These are phyloP conservation scores for Dipodascopsis uninucleata DNA, from an alignment of 805 yeast genomes.

Conservation along the genomic window DNA sequence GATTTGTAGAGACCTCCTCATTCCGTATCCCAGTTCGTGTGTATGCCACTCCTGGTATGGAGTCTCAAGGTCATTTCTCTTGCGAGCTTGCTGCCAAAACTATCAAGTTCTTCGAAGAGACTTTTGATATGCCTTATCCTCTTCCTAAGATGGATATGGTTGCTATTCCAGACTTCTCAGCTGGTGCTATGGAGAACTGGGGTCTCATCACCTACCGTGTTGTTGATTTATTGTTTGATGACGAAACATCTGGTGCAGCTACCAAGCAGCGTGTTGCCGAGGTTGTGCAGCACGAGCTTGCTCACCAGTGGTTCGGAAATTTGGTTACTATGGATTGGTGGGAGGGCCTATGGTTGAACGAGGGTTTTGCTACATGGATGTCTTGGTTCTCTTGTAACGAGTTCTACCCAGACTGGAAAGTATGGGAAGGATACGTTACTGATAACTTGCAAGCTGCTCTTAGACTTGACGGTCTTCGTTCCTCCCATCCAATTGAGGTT, in stretches of 20 bases:
- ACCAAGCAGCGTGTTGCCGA: slow-evolving; percentile 62
- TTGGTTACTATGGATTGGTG: slow-evolving; percentile 91
- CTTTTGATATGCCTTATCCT: slow-evolving; percentile 70
- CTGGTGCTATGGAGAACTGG: slow-evolving; percentile 92
- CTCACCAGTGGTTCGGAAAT: slow-evolving; percentile 91
- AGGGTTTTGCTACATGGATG: slow-evolving; percentile 87
- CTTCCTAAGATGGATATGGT: slow-evolving; percentile 76
- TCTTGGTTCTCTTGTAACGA: slow-evolving; percentile 66
- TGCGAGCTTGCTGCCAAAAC: slow-evolving; percentile 63
- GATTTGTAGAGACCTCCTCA: slow-evolving; percentile 52
- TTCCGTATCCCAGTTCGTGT: slow-evolving; percentile 65
- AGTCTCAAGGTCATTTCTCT: slow-evolving; percentile 58
- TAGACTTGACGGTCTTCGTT: slow-evolving; percentile 63
- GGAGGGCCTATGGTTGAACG: slow-evolving; percentile 88
- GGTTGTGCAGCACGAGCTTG: slow-evolving; percentile 80
- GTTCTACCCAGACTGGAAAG: slow-evolving; percentile 78
- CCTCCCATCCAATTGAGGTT: slow-evolving; percentile 79
- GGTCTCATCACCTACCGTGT: slow-evolving; percentile 70
- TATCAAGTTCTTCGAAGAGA: slow-evolving; percentile 59
- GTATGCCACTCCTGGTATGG: slow-evolving; percentile 65
- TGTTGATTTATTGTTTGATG: slow-evolving; percentile 62
- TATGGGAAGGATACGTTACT: slow-evolving; percentile 71
- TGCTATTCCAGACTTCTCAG: slow-evolving; percentile 74
- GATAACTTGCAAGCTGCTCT: slow-evolving; percentile 74
- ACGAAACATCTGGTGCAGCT: slow-evolving; percentile 56